These are phyloP conservation scores for Tolypocladium ovalisporum DNA, from an alignment of 2,329 filamentous ascomycete species.

Conservation along the genomic window DNA sequence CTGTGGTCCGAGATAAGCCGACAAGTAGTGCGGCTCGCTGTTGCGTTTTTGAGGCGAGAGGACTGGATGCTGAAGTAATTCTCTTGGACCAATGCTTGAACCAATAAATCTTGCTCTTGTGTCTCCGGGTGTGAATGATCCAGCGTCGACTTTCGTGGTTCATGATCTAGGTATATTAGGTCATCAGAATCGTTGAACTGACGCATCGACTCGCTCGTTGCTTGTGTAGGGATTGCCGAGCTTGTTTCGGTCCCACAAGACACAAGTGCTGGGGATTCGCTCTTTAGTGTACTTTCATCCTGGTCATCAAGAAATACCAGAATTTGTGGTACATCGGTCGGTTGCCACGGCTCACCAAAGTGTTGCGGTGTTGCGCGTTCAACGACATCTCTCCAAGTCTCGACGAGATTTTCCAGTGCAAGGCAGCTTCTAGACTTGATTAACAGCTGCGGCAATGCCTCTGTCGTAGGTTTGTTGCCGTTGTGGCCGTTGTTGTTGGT, in stretches of 20 bases:
- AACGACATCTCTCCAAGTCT: constrained; percentile 1
- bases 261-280: background rate
- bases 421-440: too few relatives aligned
- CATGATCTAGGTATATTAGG: background rate
- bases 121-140: background rate
- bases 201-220: background rate
- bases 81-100: background rate
- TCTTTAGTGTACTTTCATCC: background rate
- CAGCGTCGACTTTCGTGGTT: background rate
- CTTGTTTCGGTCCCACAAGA: background rate
- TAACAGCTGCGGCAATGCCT: background rate
- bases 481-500: background rate
- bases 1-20: background rate
- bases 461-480: background rate
- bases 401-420: background rate
- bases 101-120: background rate
- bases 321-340: background rate
- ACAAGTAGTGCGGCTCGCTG: background rate
- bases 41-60: background rate
- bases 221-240: too few relatives aligned
- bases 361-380: background rate
- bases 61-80: background rate
- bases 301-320: background rate
- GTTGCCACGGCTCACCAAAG: background rate
- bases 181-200: constrained; percentile 1